Evolutionary conservation across 2,329 filamentous ascomycete species (phyloP).

Genomic region (Lachnellula occidentalis): DNA sequence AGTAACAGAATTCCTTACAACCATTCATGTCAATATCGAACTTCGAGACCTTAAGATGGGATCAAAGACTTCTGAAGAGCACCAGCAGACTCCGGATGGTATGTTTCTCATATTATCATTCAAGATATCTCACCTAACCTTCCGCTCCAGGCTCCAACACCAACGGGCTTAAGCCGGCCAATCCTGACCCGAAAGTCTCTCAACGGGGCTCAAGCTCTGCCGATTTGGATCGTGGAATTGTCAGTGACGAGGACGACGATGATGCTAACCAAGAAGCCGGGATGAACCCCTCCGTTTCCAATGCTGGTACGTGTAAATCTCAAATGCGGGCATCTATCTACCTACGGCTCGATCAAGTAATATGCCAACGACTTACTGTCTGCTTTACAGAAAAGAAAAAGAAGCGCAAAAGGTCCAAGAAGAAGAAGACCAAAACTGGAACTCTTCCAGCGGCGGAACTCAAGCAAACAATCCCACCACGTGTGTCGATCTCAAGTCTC

Average conservation of each 20-base stretch:
- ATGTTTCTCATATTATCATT: neutral
- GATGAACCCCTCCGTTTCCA: conserved; percentile 6
- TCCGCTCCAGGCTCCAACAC: conserved; percentile 14
- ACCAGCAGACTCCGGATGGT: conserved; percentile 23
- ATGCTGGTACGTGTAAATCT: conserved; percentile 10
- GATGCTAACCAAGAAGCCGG: conserved; percentile 12
- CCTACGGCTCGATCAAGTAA: neutral
- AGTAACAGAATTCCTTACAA: neutral
- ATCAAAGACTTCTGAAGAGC: conserved; percentile 20
- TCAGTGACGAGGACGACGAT: conserved; percentile 17
- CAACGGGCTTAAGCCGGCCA: conserved; percentile 14
- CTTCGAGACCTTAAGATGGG: conserved; percentile 14
- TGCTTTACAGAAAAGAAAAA: conserved; percentile 38
- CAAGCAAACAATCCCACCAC: conserved; percentile 70
- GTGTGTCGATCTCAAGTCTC: conserved; percentile 66
- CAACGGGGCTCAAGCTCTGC: conserved; percentile 16
- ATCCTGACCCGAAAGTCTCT: conserved; percentile 5
- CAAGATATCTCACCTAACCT: neutral
- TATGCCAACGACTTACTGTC: neutral
- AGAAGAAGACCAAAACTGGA: conserved; percentile 58
- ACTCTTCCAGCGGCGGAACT: conserved; percentile 55
- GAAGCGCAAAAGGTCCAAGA: conserved; percentile 55
- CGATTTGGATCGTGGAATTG: conserved; percentile 21
- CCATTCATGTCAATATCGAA: conserved; percentile 2
- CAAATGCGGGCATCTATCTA: neutral